Conservation (phyloP, 2,329 filamentous ascomycete genomes). For the Spiromastix sp. region DNA sequence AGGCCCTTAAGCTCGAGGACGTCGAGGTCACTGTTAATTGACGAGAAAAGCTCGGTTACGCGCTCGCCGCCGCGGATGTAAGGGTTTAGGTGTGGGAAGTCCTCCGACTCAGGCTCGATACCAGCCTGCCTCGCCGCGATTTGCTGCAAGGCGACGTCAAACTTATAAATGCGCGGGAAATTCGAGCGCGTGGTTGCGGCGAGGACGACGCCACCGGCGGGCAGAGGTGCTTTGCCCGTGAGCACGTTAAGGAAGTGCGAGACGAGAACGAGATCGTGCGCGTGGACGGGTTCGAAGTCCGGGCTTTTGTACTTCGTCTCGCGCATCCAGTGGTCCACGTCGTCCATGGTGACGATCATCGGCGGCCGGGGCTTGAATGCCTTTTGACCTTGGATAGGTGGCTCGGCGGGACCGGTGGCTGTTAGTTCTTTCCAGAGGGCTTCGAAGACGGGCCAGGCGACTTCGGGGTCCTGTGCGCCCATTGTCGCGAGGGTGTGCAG, state of each 20-base stretch:
- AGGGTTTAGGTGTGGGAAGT: conserved; percentile 39
- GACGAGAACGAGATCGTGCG: conserved; percentile 71
- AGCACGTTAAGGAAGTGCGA: conserved; percentile 66
- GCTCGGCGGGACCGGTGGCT: conserved; percentile 34
- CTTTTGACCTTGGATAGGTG: conserved; percentile 21
- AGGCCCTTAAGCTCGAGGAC: conserved; percentile 55
- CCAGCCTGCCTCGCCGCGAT: conserved; percentile 35
- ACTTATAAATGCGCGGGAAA: conserved; percentile 49
- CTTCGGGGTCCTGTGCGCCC: conserved; percentile 62
- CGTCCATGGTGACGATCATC: conserved; percentile 68
- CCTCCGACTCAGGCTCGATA: conserved; percentile 25
- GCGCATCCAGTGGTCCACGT: conserved; percentile 71
- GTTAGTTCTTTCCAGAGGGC: conserved; percentile 74
- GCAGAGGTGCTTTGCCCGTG: conserved; percentile 28
- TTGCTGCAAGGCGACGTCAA: conserved; percentile 56
- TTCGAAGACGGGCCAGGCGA: conserved; percentile 70
- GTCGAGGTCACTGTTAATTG: conserved; percentile 29
- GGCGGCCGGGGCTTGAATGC: conserved; percentile 43
- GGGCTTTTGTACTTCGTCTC: conserved; percentile 64
- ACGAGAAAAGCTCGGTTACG: conserved; percentile 36
- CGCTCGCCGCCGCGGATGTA: conserved; percentile 44
- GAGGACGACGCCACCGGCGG: conserved; percentile 70
- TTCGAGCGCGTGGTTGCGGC: conserved; percentile 67
- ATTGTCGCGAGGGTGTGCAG: conserved; percentile 59
- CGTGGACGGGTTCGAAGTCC: conserved; percentile 65